Percentiles rank a stretch among this genome's conserved stretches.
Evolutionary conservation across 2,329 filamentous ascomycete genomes (phyloP).

Genomic region (Neopestalotiopsis clavispora): DNA sequence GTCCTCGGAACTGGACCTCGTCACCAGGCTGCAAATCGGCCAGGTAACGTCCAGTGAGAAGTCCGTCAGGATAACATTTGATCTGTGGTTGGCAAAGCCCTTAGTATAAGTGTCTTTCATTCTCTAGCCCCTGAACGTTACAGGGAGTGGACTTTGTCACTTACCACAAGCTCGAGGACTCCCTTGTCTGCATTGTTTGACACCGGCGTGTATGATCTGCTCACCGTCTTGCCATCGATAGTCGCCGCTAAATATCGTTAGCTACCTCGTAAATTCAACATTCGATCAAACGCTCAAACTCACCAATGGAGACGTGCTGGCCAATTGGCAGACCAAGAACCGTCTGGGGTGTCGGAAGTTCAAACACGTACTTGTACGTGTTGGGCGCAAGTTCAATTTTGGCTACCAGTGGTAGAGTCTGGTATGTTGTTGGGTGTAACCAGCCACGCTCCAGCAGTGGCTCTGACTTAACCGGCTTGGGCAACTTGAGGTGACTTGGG

Average conservation of each 20-base stretch:
- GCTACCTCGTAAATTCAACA: neutral
- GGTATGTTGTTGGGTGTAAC: constrained; percentile 54
- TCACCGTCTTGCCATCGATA: constrained; percentile 49
- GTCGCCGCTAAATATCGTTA: constrained; percentile 37
- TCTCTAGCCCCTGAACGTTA: neutral
- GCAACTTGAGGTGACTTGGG: constrained; percentile 45
- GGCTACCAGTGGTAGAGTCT: constrained; percentile 47
- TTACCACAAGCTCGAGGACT: constrained; percentile 49
- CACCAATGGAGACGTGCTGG: constrained; percentile 57
- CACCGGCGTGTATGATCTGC: constrained; percentile 59
- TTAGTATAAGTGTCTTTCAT: neutral
- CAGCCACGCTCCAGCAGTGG: constrained; percentile 48
- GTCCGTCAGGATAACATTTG: constrained; percentile 55
- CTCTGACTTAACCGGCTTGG: constrained; percentile 41
- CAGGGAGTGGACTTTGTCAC: neutral
- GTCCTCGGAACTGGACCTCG: constrained; percentile 56
- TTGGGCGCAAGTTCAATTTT: constrained; percentile 47
- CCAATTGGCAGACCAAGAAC: constrained; percentile 61
- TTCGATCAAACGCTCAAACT: neutral
- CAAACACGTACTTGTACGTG: constrained; percentile 52
- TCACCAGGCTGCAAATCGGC: constrained; percentile 52
- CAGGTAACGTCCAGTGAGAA: constrained; percentile 55
- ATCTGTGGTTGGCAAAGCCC: constrained; percentile 30
- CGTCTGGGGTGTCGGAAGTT: constrained; percentile 47
- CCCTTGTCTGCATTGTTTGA: constrained; percentile 57